phyloP scores from a whole-genome alignment of 2,329 filamentous ascomycete species.

The Pyrenochaeta sp. region DNA sequence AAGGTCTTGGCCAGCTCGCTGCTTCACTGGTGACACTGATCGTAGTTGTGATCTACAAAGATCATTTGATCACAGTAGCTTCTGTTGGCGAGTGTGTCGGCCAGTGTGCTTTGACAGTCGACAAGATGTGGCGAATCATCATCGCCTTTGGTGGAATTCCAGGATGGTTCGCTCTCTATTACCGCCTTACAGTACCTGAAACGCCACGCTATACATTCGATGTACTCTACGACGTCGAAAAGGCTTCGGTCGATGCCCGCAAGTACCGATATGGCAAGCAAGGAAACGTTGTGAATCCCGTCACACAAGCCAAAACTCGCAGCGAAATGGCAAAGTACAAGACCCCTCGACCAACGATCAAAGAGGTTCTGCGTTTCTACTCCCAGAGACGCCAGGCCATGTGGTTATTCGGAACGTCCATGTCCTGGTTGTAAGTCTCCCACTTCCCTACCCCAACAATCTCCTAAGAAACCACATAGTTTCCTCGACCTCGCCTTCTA shows the following conservation, averaged over 20 bases:
- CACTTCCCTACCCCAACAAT: not conserved
- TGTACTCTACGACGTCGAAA: constrained; percentile 71
- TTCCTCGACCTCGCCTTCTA: constrained; percentile 68
- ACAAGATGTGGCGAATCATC: constrained; percentile 86
- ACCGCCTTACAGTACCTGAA: constrained; percentile 85
- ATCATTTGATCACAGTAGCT: constrained; percentile 62
- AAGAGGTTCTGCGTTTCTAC: constrained; percentile 76
- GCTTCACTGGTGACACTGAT: constrained; percentile 80
- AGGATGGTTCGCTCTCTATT: constrained; percentile 83
- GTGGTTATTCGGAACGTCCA: constrained; percentile 76
- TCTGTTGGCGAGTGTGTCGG: constrained; percentile 65
- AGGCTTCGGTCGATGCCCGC: constrained; percentile 72
- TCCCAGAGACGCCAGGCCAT: constrained; percentile 72
- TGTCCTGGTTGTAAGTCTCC: constrained; percentile 72
- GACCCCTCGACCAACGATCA: constrained; percentile 37
- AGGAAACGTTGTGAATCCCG: constrained; percentile 67
- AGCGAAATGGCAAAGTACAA: constrained; percentile 44
- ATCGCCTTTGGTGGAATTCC: constrained; percentile 84
- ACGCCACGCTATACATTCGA: constrained; percentile 90
- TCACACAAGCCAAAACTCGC: constrained; percentile 66
- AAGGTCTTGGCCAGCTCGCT: constrained; percentile 80
- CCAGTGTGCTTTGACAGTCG: constrained; percentile 73
- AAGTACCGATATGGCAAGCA: constrained; percentile 73
- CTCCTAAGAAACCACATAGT: constrained; percentile 18
- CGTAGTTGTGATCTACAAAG: constrained; percentile 73